Evolutionary conservation across 371 early-diverging fungal genomes (phyloP).

Genomic region (Apophysomyces ossiformis): DNA sequence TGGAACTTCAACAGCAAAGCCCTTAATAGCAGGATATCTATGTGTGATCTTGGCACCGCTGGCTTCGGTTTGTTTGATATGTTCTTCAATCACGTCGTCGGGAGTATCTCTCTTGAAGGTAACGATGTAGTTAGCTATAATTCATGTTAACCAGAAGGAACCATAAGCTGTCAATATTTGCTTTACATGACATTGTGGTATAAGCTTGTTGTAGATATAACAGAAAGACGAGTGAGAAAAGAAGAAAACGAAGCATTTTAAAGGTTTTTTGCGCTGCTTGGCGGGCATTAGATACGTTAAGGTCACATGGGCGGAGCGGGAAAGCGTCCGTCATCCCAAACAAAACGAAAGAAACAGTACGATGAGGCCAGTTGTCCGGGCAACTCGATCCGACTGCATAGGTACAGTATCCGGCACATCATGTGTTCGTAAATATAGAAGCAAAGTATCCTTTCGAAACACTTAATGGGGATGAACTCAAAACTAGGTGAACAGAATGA

Average conservation of each 20-base stretch:
- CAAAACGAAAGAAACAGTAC: background rate
- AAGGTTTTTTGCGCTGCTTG: background rate
- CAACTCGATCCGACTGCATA: too few relatives aligned
- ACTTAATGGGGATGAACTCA: too few relatives aligned
- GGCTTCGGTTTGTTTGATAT: constrained; percentile 37
- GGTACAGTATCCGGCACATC: too few relatives aligned
- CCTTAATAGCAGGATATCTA: constrained; percentile 46
- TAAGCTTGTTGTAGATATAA: background rate
- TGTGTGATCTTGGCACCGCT: constrained; percentile 45
- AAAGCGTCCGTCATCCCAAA: background rate
- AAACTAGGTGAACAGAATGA: too few relatives aligned
- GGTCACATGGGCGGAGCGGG: background rate
- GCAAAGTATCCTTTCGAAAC: too few relatives aligned
- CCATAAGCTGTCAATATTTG: background rate
- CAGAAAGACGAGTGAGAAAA: background rate
- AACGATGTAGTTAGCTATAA: constrained; percentile 44
- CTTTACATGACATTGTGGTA: background rate
- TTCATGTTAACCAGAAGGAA: background rate
- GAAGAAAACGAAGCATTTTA: background rate
- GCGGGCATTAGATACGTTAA: background rate
- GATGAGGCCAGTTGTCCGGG: too few relatives aligned
- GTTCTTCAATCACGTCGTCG: constrained; percentile 40
- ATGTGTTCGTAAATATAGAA: too few relatives aligned
- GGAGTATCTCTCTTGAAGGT: constrained; percentile 54
- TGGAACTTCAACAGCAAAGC: constrained; percentile 56